Base-by-base conservation (phyloP, 805 yeast genomes). In the Wilhelminamyces savonicus region DNA sequence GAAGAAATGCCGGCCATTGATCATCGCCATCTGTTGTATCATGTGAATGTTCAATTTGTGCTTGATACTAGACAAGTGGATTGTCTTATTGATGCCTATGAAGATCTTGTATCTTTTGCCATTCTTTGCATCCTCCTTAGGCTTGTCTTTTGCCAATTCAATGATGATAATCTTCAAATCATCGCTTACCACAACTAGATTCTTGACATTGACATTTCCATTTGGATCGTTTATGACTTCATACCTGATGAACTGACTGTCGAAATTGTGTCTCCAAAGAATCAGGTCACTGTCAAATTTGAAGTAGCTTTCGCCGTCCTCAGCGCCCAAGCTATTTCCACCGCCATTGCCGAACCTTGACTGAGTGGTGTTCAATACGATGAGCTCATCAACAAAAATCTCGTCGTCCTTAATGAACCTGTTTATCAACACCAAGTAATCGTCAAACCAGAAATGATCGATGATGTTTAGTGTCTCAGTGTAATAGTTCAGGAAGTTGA, bases 251-350 rank as follows among this genome's bases (percentile, higher is more conserved):
- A 59, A 43, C 13, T 36, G 35, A 15, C 45, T 41, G 21, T 48
- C 46, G 31, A 60, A 55, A 30, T 56, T 46, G 29, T 59, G 56
- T 27, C 62, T 54, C 69, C 69, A 64, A 6, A 60, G 39, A 15
- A 62, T 51, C 23, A 50, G 34, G 33, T 65, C 70, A 32, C 58
- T 57, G 31, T 62, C 65, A 30, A 65, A 61, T 14, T 45, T 45
- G 23, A 52, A 50, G n/a, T n/a, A n/a, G n/a, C n/a, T n/a, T n/a
- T n/a, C n/a, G n/a, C n/a, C n/a, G 7, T 35, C 35, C 7, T 36
- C 50, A n/a, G n/a, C n/a, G n/a, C n/a, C n/a, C n/a, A n/a, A n/a
- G n/a, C n/a, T n/a, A 8, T 8, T 8, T 5, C 55, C 57, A 2
- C 59, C 55, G 12, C 62, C 63, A 16, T 35, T 36, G 2, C 66